phyloP scores from a whole-genome alignment of 1,284 basidiomycete genomes.

The Marasmius tenuissimus region DNA sequence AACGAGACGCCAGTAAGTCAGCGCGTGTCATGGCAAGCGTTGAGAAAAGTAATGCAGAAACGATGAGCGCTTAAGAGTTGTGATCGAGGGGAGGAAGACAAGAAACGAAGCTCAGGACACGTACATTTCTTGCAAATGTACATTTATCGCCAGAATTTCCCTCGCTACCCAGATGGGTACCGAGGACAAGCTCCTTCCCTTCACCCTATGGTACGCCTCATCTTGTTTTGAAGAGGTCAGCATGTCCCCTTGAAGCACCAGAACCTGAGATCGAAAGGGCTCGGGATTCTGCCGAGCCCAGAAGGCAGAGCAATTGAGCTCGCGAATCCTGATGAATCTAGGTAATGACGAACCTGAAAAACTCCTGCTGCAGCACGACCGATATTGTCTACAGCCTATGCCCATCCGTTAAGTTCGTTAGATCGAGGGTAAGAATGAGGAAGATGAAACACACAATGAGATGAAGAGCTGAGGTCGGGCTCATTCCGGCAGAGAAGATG shows the following conservation, averaged over 20 bases:
- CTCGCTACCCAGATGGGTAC: conserved; percentile 28
- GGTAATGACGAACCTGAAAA: conserved; percentile 25
- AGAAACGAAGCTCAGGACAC: conserved; percentile 12
- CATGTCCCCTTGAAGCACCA: conserved; percentile 32
- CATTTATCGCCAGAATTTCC: conserved; percentile 28
- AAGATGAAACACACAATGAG: conserved; percentile 29
- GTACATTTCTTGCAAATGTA: conserved; percentile 30
- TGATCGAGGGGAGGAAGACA: not conserved
- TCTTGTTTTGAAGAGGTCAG: conserved; percentile 29
- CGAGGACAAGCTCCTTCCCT: conserved; percentile 28
- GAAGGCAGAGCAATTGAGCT: too few relatives aligned
- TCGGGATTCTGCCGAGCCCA: conserved; percentile 21
- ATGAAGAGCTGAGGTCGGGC: conserved; percentile 31
- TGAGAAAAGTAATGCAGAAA: too few relatives aligned
- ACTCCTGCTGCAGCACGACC: conserved; percentile 35
- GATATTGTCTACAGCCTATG: conserved; percentile 35
- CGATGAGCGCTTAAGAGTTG: too few relatives aligned
- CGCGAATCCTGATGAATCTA: not conserved
- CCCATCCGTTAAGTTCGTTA: not conserved
- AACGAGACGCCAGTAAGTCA: conserved; percentile 13
- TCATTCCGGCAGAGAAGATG: conserved; percentile 31
- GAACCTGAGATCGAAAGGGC: conserved; percentile 22
- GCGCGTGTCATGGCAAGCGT: too few relatives aligned
- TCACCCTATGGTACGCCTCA: conserved; percentile 29
- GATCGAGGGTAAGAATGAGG: not conserved